Evolutionary conservation across 345 rosid genomes (phyloP).

Genomic region (Melaleuca alternifolia): DNA sequence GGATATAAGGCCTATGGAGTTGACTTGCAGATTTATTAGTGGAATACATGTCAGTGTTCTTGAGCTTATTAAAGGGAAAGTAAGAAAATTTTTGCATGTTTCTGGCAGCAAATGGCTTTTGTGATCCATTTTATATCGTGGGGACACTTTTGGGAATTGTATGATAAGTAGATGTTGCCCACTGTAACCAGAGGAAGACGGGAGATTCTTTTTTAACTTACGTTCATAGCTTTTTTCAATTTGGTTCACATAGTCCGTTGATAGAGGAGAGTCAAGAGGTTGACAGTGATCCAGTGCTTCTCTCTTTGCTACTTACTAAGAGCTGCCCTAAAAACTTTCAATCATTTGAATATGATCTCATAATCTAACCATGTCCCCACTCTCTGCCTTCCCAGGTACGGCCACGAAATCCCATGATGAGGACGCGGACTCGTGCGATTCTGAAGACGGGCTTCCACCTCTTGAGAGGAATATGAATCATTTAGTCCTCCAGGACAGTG

Average conservation of each 20-base stretch:
- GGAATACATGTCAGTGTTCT: background rate
- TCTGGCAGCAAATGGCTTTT: background rate
- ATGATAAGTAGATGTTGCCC: background rate
- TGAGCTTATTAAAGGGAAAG: background rate
- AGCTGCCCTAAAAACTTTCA: background rate
- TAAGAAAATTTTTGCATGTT: background rate
- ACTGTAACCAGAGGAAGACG: background rate
- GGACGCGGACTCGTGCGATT: conserved; percentile 40
- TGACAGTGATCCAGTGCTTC: background rate
- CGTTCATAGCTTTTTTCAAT: background rate
- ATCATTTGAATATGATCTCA: background rate
- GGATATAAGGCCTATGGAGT: background rate
- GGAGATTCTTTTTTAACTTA: background rate
- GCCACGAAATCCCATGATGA: background rate
- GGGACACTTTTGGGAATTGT: background rate
- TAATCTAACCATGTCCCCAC: background rate
- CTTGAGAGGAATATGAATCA: conserved; percentile 82
- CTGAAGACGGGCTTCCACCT: conserved; percentile 81
- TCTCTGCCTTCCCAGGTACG: conserved; percentile 8
- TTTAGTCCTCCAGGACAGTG: conserved; percentile 41
- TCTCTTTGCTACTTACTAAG: background rate
- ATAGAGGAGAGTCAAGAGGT: background rate
- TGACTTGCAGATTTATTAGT: background rate
- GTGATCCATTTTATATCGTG: background rate
- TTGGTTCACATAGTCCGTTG: background rate